Conservation (phyloP, 169 alveolate species). For the Fabrea salina region DNA sequence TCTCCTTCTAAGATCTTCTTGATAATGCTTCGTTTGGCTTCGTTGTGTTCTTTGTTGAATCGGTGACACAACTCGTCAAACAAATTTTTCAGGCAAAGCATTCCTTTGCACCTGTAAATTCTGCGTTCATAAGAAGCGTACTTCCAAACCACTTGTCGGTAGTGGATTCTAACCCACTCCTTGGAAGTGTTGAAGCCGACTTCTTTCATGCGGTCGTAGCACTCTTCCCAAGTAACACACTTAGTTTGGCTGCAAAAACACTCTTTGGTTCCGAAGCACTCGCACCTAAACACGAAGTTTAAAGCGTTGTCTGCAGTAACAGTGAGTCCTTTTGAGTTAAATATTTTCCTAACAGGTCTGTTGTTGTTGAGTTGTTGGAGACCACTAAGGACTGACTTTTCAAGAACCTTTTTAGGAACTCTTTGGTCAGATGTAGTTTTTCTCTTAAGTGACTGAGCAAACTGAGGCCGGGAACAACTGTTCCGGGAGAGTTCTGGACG, state of each 20-base stretch:
- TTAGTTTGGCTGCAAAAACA: not conserved
- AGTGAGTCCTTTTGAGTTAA: not conserved
- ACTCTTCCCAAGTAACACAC: conserved; percentile 1
- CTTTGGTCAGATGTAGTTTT: not conserved
- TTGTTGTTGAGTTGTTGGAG: not conserved
- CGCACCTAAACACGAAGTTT: not conserved
- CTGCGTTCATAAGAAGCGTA: conserved; percentile 22
- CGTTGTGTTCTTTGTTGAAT: not conserved
- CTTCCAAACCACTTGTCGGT: conserved; percentile 6
- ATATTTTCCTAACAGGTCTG: not conserved
- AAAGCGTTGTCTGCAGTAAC: not conserved
- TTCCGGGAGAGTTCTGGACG: not conserved
- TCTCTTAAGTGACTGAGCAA: not conserved
- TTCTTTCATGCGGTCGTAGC: not conserved
- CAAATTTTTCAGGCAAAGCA: not conserved
- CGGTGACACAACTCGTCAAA: not conserved
- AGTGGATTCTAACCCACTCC: conserved; percentile 12
- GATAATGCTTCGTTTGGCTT: not conserved
- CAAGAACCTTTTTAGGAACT: not conserved
- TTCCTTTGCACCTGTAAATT: not conserved
- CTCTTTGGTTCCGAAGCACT: not conserved
- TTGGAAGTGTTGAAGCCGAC: not conserved
- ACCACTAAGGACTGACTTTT: not conserved
- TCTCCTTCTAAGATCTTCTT: not conserved
- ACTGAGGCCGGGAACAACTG: not conserved